phyloP scores from a whole-genome alignment of 2,329 filamentous ascomycete species.

The Emmonsiellopsis sp. region DNA sequence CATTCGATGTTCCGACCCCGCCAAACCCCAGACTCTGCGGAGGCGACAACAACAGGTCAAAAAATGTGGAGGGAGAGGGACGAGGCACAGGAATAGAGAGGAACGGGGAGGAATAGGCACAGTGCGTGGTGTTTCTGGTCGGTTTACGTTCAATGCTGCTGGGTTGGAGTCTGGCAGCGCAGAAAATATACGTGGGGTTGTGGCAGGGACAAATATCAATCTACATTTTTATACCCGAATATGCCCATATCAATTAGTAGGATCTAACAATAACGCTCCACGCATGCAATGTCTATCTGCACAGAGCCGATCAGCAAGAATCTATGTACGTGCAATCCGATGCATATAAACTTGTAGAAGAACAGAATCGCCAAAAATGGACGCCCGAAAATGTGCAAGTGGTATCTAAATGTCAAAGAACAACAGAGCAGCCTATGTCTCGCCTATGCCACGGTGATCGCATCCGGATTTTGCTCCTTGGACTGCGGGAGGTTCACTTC shows the following conservation, averaged over 20 bases:
- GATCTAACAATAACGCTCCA: not conserved
- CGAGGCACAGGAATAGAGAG: too few relatives aligned
- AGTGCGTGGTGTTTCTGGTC: too few relatives aligned
- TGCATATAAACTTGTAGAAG: not conserved
- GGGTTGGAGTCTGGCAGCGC: too few relatives aligned
- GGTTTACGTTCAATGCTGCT: too few relatives aligned
- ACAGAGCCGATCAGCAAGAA: not conserved
- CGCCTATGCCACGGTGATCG: not conserved
- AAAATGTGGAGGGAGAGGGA: not conserved
- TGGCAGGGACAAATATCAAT: too few relatives aligned
- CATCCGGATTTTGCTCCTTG: not conserved
- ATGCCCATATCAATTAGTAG: too few relatives aligned
- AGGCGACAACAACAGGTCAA: not conserved
- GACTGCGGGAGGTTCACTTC: constrained; percentile 5
- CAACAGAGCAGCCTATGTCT: not conserved
- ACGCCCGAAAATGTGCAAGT: constrained; percentile 2
- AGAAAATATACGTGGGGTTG: too few relatives aligned
- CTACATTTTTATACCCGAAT: too few relatives aligned
- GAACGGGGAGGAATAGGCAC: not conserved
- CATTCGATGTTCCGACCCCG: constrained; percentile 6
- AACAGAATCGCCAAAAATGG: not conserved
- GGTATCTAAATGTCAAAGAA: constrained; percentile 1
- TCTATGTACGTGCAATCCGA: not conserved
- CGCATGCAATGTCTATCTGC: not conserved
- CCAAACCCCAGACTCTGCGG: not conserved